Evolutionary conservation across 805 yeast genomes (phyloP), one percentile per base, ranked within the genome.

Genomic region (Myxozyma lipomycoides): DNA sequence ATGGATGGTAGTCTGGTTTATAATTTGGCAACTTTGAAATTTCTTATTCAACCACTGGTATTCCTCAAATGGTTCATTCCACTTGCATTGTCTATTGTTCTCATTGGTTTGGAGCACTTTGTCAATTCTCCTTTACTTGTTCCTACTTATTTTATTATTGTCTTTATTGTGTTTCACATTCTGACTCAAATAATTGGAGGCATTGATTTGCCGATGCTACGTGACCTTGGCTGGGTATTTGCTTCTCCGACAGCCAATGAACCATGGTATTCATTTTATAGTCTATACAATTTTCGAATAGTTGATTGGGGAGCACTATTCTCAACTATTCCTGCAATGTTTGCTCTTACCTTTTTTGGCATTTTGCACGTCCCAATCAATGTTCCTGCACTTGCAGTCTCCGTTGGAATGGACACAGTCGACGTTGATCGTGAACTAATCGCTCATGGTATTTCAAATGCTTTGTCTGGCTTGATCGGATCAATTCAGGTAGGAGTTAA

Each of bases 281-380:
- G 72, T 35, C 71, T 84, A 21, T 93, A 86, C 70, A 76, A 85
- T 56, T 81, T 88, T 61, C 67, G 69, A 3, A 67, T 76, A 25
- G 93, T 88, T n/a, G 81, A 86, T 66, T 87, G 95, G 93, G 63
- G 70, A 55, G 74, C 82, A 25, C 73, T 93, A 23, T 43, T 80
- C 1, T 70, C 75, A 47, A 87, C 89, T 62, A 54, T 89, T 18
- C 98, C 98, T 4, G 84, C 95, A 2, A 93, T 93, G 96, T 70
- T 91, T 48, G 98, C 98, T 0, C 73, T 93, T 57, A 90, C 98
- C 0, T 93, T 93, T 65, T 93, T 93, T 63, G 98, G 98, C 10
- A 84, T 93, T 36, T 71, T 93, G 48, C 98, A 93, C 62, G 98
- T 93, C 9, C 98, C 98, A 3, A 93, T 93, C 53, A 93, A 93